Percentiles rank a stretch among this genome's conserved stretches.
Evolutionary conservation across 495 filamentous ascomycete genomes (phyloP).

Genomic region (Xylona heveae): DNA sequence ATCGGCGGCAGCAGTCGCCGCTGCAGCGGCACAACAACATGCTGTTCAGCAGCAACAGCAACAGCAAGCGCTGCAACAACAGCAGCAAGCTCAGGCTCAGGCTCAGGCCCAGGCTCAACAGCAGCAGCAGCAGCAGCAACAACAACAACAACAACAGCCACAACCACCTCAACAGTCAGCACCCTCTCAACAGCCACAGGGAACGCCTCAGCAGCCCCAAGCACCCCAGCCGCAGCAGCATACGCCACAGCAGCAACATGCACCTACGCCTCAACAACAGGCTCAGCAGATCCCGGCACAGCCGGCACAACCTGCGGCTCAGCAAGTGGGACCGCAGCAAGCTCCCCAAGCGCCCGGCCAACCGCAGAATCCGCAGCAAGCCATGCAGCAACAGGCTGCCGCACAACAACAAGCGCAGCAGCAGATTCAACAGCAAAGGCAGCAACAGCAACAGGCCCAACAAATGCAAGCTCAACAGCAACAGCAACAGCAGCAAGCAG

Average conservation of each 20-base stretch:
- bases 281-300: conserved; percentile 6
- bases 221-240: conserved; percentile 20
- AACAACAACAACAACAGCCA: conserved; percentile 16
- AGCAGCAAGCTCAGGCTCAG: conserved; percentile 18
- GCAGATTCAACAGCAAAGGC: conserved; percentile 5
- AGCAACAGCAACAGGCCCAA: conserved; percentile 7
- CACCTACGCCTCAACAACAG: conserved; percentile 10
- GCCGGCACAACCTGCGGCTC: conserved; percentile 5
- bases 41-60: conserved; percentile 14
- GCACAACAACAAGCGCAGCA: conserved; percentile 7
- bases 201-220: conserved; percentile 18
- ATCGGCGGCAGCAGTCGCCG: conserved; percentile 22
- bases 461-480: conserved; percentile 5
- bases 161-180: conserved; percentile 19
- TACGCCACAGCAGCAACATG: conserved; percentile 19
- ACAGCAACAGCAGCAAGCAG: conserved; percentile 9
- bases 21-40: conserved; percentile 6
- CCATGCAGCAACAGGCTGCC: not conserved
- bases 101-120: conserved; percentile 13
- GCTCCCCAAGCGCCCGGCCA: conserved; percentile 4
- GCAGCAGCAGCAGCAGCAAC: conserved; percentile 16
- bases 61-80: conserved; percentile 20
- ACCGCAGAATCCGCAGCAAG: conserved; percentile 4
- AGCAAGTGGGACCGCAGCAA: conserved; percentile 6
- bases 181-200: conserved; percentile 9